Evolutionary conservation across 2,329 filamentous ascomycete species (phyloP), one percentile per base, ranked within the genome.

Genomic region (Herpomyces periplanetae): DNA sequence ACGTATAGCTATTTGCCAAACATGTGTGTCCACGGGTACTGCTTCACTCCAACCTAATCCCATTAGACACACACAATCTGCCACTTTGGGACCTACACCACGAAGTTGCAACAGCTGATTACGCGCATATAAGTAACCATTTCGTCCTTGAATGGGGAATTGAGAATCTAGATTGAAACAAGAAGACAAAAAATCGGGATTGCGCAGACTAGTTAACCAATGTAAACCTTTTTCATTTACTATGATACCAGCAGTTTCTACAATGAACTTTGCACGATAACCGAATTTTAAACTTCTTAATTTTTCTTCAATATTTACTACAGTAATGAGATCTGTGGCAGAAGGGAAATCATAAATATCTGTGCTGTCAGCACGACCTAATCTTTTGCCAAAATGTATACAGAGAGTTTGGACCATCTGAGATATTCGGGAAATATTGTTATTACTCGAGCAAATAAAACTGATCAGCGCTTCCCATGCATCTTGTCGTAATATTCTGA

Each of bases 391-490:
- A 31, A 88, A 96, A 31, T 84, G 51, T 11, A 51, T 37, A 34
- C 84, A 96, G 6, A 96, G 44, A 30, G 87, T 91, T 28, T 84
- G 59, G 10, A 75, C 71, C 80, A 96, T 96, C 38, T 84, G 66
- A 3, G 66, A 75, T 34, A 96, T 96, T 15, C 80, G 56, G 2
- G 60, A 51, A 24, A 96, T 96, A 34, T 96, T 88, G 41, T 96
- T 96, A 40, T 96, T 96, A 39, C 71, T 87, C 39, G 73, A 88
- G 47, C 80, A 96, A 26, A 96, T 96, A 38, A 96, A 96, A 22
- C 64, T 61, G 10, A 96, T 46, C 10, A 96, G 45, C 1, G 80
- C 59, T 38, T 96, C 80, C 80, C 84, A 96, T 1, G 75, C 60
- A 43, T 88, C 73, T 41, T 96, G 80, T 30, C 62, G 66, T 17